Evolutionary conservation across 495 filamentous ascomycete genomes (phyloP).

Genomic region (Annulohypoxylon stygium): DNA sequence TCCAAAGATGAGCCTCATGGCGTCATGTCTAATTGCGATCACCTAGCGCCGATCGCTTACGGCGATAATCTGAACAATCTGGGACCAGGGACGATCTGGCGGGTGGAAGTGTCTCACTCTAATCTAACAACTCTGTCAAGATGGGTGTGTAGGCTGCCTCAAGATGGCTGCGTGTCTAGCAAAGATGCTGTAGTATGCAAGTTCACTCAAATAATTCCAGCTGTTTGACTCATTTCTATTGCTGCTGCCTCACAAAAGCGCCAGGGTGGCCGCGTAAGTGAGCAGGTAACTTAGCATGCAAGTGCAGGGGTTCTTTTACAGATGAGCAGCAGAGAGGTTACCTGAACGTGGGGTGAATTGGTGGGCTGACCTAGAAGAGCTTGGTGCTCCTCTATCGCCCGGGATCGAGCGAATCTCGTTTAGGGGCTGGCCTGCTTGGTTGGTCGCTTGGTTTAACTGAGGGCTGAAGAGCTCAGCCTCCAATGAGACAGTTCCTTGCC

Average conservation of each 20-base stretch:
- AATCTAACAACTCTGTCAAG: neutral
- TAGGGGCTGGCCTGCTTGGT: conserved; percentile 22
- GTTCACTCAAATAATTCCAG: conserved; percentile 26
- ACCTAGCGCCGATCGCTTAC: conserved; percentile 1
- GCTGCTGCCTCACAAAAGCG: conserved; percentile 24
- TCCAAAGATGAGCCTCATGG: conserved; percentile 37
- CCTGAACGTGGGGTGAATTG: conserved; percentile 42
- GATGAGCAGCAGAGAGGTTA: conserved; percentile 4
- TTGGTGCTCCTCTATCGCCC: conserved; percentile 26
- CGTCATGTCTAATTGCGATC: conserved; percentile 32
- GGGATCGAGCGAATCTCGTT: conserved; percentile 38
- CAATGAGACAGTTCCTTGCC: conserved; percentile 31
- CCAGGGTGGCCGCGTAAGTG: conserved; percentile 47
- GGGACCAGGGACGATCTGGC: neutral
- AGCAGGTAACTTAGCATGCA: conserved; percentile 31
- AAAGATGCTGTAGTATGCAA: conserved; percentile 10
- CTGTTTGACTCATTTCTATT: conserved; percentile 33
- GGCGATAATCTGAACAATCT: neutral
- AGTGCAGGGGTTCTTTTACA: conserved; percentile 24
- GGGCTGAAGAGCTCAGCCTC: conserved; percentile 38
- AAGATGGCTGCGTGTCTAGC: conserved; percentile 1
- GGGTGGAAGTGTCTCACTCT: neutral
- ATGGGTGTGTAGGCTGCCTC: conserved; percentile 11
- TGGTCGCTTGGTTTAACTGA: conserved; percentile 16
- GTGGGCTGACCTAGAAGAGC: conserved; percentile 40